Base-by-base conservation (phyloP, 2,329 filamentous ascomycete species). In the Xylaria sp. region DNA sequence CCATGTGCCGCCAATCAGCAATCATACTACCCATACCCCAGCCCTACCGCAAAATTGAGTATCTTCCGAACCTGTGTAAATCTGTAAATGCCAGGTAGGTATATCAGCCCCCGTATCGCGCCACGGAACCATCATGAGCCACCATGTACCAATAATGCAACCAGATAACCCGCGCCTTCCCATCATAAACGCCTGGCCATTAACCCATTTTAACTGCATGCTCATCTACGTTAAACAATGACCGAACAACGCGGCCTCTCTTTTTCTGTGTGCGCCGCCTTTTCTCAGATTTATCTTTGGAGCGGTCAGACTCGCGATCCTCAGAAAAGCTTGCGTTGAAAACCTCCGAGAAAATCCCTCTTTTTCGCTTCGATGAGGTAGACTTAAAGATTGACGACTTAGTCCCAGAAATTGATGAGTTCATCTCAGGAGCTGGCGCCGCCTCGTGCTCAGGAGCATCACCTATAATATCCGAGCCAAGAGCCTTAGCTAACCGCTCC, bases 401-500 rank as follows among this genome's bases (percentile, higher is more conserved):
- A 7, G 29, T 13, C 17, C 10, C 17, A 3, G n/a, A 22, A 22
- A 10, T 5, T 27, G 36, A 15, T 20, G 22, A 22, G 7, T 31
- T 20, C 2, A 17, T 39, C 31, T 65, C 63, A n/a, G 67, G 56
- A 1, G 15, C 59, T 17, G 63, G 17, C 0, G 49, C 22, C 25
- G 20, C 10, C 6, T 58, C 77, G 5, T 77, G 74, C 58, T 82
- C 80, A 78, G 81, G 86, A 1, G 81, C 83, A 22, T 79, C 73
- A 25, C 85, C 85, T 3, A 86, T 82, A 13, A 87, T 70, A 3
- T 86, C 84, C 20, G 77, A 74, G 7, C 86, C 86, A 0, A 89
- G 76, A 2, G 84, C 86, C 68, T 81, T 81, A 44, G 84, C 85
- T 0, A 89, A 78, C 5, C 86, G 82, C 73, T 88, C 85, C 65